phyloP scores from a whole-genome alignment of 2,329 filamentous ascomycete species.

The Xylaria polymorpha region DNA sequence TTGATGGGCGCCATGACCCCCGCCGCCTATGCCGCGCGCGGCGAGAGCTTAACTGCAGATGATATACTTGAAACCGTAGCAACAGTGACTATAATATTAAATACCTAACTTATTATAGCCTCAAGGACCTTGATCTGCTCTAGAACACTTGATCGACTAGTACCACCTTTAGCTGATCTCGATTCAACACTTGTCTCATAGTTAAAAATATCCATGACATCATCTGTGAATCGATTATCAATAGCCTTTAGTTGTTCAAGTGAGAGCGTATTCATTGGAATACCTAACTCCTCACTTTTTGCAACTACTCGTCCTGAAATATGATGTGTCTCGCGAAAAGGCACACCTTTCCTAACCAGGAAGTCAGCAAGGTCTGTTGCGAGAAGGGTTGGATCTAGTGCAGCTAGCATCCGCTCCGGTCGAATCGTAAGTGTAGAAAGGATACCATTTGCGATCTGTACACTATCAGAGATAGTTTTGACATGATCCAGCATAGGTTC shows the following conservation, averaged over 20 bases:
- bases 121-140: conserved; percentile 62
- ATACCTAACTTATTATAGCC: conserved; percentile 29
- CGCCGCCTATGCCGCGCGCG: conserved; percentile 26
- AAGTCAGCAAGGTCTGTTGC: conserved; percentile 78
- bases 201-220: conserved; percentile 78
- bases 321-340: neutral
- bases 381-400: conserved; percentile 81
- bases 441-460: conserved; percentile 85
- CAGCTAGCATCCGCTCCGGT: conserved; percentile 81
- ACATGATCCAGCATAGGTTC: conserved; percentile 86
- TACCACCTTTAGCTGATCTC: conserved; percentile 76
- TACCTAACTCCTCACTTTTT: conserved; percentile 73
- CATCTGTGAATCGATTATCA: conserved; percentile 75
- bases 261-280: conserved; percentile 77
- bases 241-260: conserved; percentile 75
- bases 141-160: conserved; percentile 72
- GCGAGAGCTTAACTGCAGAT: conserved; percentile 29
- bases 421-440: conserved; percentile 76
- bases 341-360: conserved; percentile 73
- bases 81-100: conserved; percentile 28
- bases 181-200: conserved; percentile 87
- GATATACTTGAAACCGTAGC: conserved; percentile 24
- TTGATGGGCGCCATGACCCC: conserved; percentile 29
- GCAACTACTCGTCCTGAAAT: conserved; percentile 68
- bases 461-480: conserved; percentile 82